Conservation (phyloP, 2,329 filamentous ascomycete genomes). For the Trichophaea hybrida region DNA sequence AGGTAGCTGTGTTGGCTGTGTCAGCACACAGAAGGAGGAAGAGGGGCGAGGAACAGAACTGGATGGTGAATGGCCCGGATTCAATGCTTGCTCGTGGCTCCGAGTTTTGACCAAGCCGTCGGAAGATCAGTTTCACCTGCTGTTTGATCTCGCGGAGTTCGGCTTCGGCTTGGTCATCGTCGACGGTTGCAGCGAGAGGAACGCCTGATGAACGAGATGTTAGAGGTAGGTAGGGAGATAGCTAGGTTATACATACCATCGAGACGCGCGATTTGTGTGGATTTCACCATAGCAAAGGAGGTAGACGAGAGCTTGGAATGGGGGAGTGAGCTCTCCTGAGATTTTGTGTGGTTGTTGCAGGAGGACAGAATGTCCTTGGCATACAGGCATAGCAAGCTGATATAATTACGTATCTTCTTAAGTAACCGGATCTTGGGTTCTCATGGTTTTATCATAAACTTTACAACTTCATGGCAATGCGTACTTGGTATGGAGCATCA, state of each 20-base stretch:
- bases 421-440: no score
- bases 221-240: slow-evolving; percentile 12
- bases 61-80: slow-evolving; percentile 64
- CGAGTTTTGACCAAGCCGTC: slow-evolving; percentile 73
- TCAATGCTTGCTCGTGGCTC: slow-evolving; percentile 89
- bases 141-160: slow-evolving; percentile 76
- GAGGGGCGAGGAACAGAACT: slow-evolving; percentile 45
- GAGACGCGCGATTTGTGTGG: slow-evolving; percentile 84
- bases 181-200: slow-evolving; percentile 86
- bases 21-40: background rate
- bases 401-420: no score
- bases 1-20: slow-evolving; percentile 50
- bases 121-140: slow-evolving; percentile 80
- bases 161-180: slow-evolving; percentile 68
- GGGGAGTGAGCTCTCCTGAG: background rate
- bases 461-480: no score
- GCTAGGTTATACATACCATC: slow-evolving; percentile 48
- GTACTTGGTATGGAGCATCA: no score
- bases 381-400: no score
- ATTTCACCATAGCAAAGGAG: slow-evolving; percentile 55
- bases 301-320: background rate
- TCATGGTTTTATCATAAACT: no score
- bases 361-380: no score
- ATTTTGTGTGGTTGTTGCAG: no score
- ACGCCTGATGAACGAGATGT: slow-evolving; percentile 46